Base-by-base conservation (phyloP, 75 land plant species). In the Isoetes taiwanensis region DNA sequence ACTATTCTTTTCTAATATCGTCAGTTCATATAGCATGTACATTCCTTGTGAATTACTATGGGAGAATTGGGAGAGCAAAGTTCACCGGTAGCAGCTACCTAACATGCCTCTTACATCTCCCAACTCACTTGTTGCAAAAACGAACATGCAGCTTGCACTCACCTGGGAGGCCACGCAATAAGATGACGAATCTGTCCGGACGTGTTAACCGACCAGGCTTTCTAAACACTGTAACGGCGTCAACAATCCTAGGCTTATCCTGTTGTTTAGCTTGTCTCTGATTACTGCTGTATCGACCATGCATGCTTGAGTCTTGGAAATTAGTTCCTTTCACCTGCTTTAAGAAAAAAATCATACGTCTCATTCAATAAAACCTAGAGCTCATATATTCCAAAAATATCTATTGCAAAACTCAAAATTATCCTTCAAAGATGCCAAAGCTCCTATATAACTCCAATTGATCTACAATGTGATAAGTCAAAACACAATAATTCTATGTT, bases 141-240 rank as follows among this genome's bases (percentile, higher is more conserved):
- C 23, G 23, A 46, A 17, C 4, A 6, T 46, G 5, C 14, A 8
- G n/a, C 5, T 46, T 46, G 52, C 8, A 56, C 57, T 21, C 32
- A 85, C 90, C 90, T 71, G 90, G 90, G 64, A 85, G 82, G 6
- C 90, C 90, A 40, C 90, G 82, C 53, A 85, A 82, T 17, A 85
- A 81, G 11, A 85, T 56, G 30, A 77, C 90, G 60, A 85, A 52
- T 68, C 77, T 77, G 65, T 77, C 90, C 19, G 90, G 90, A 1
- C 90, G 82, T 12, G 73, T 66, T 28, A 72, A 66, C 24, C 90
- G 75, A 50, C 75, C 67, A 26, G 90, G 85, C 1, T 42, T 64
- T 68, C 60, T 73, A 42, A 85, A 77, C 29, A 85, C 62, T 28
- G 61, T 57, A 2, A 66, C 54, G 37, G 90, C 90, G 72, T 81